A percentile compares a stretch with the other conserved stretches of the same genome.
These are phyloP conservation scores for Wickerhamomyces sp. DNA, from an alignment of 1,139 yeast genomes.

Conservation along the genomic window DNA sequence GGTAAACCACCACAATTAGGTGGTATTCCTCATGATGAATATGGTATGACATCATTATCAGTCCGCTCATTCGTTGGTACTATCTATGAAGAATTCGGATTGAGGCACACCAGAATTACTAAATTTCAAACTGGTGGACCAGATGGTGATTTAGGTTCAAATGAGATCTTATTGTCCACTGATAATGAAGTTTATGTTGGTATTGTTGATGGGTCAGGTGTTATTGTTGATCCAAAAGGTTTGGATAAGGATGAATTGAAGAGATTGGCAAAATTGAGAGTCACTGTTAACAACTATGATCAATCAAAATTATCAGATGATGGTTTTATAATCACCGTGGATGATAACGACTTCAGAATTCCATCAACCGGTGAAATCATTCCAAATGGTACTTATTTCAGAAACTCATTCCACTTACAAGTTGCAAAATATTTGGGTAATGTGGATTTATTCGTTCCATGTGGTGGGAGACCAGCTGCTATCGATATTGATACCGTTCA, in stretches of 20 bases:
- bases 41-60: slow-evolving; percentile 95
- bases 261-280: slow-evolving; percentile 73
- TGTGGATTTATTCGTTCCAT: slow-evolving; percentile 85
- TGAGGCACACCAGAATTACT: slow-evolving; percentile 54
- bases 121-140: slow-evolving; percentile 99
- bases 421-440: slow-evolving; percentile 63
- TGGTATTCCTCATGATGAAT: slow-evolving; percentile 97
- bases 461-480: slow-evolving; percentile 99
- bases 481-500: slow-evolving; percentile 83
- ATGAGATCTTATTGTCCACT: slow-evolving; percentile 81
- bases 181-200: slow-evolving; percentile 77
- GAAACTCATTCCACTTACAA: slow-evolving; percentile 85
- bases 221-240: slow-evolving; percentile 86
- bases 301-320: slow-evolving; percentile 56
- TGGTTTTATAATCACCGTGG: slow-evolving; percentile 83
- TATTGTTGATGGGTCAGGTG: slow-evolving; percentile 94
- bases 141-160: slow-evolving; percentile 96
- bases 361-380: slow-evolving; percentile 68
- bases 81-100: slow-evolving; percentile 72
- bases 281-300: slow-evolving; percentile 72
- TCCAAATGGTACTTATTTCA: slow-evolving; percentile 84
- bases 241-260: slow-evolving; percentile 73
- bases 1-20: slow-evolving; percentile 92
- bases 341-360: slow-evolving; percentile 72
- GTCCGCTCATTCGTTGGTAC: slow-evolving; percentile 91